Percentiles rank a stretch among this genome's conserved stretches.
These are phyloP conservation scores for Phytophthora sp. DNA, from an alignment of 352 stramenopile genomes.

Conservation along the genomic window DNA sequence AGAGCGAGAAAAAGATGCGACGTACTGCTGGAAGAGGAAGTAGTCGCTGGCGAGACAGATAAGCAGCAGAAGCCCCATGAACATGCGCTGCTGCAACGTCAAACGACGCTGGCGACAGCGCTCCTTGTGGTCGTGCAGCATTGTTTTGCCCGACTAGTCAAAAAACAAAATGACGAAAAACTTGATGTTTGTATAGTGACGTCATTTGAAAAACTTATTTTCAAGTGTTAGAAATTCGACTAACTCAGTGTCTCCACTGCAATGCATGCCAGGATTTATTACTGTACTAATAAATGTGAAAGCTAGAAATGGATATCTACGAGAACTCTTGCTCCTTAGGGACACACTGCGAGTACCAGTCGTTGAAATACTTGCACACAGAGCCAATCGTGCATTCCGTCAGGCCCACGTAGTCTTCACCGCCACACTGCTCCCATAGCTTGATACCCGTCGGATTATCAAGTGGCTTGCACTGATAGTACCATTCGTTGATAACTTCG, in stretches of 20 bases:
- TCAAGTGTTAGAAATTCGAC: too few species aligned
- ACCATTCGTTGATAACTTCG: constrained; percentile 47
- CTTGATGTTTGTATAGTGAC: too few species aligned
- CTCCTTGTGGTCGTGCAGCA: constrained; percentile 17
- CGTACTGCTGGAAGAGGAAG: constrained; percentile 64
- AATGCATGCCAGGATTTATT: too few species aligned
- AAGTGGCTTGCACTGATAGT: constrained; percentile 45
- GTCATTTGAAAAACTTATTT: too few species aligned
- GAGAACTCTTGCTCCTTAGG: constrained; percentile 38
- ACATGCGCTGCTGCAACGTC: constrained; percentile 35
- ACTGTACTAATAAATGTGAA: too few species aligned
- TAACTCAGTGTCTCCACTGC: too few species aligned
- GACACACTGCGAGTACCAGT: constrained; percentile 62
- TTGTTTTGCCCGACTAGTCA: constrained; percentile 8
- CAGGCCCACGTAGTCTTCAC: constrained; percentile 19
- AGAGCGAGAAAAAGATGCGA: constrained; percentile 1
- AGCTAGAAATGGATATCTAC: constrained; percentile 2
- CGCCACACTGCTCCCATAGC: constrained; percentile 43
- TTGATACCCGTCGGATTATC: constrained; percentile 22
- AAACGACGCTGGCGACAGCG: constrained; percentile 4
- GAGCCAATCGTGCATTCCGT: constrained; percentile 25
- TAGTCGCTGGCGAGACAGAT: constrained; percentile 61
- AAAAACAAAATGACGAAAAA: background rate
- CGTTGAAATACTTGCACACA: constrained; percentile 43
- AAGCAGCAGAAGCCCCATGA: constrained; percentile 55